Percentiles rank a stretch among this genome's conserved stretches.
Evolutionary conservation across 148 eudicot species (phyloP).

Genomic region (Fallopia convolvulus): DNA sequence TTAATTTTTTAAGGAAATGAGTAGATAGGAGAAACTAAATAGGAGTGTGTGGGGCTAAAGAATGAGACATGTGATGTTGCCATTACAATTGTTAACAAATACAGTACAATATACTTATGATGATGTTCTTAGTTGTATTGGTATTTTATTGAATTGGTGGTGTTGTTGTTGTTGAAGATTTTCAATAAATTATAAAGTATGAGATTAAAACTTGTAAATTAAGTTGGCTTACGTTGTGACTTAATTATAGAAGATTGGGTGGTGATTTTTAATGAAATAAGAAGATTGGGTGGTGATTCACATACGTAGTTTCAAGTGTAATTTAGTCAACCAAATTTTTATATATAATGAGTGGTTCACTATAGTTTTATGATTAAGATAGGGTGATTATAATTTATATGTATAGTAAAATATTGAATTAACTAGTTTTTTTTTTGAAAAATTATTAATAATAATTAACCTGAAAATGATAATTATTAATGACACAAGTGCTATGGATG

Average conservation of each 20-base stretch:
- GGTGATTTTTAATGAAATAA: not conserved
- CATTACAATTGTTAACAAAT: not conserved
- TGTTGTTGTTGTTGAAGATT: not conserved
- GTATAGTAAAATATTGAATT: no score
- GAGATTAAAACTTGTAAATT: not conserved
- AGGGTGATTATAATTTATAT: not conserved
- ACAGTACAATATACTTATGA: no score
- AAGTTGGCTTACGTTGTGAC: not conserved
- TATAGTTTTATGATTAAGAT: not conserved
- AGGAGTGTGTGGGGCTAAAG: not conserved
- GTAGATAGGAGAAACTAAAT: not conserved
- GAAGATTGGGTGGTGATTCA: conserved; percentile 1
- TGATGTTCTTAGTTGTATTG: not conserved
- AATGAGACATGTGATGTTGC: not conserved
- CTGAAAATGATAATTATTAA: no score
- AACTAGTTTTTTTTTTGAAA: no score
- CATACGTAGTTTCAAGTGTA: not conserved
- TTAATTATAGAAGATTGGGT: not conserved
- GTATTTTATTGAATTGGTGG: not conserved
- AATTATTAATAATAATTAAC: no score
- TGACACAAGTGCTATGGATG: no score
- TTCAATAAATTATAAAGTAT: not conserved
- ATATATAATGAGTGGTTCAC: not conserved
- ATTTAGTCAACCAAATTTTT: not conserved
- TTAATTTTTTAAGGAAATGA: not conserved